Evolutionary conservation across 208 protist species (phyloP).

Genomic region (Blechomonas ayalai): DNA sequence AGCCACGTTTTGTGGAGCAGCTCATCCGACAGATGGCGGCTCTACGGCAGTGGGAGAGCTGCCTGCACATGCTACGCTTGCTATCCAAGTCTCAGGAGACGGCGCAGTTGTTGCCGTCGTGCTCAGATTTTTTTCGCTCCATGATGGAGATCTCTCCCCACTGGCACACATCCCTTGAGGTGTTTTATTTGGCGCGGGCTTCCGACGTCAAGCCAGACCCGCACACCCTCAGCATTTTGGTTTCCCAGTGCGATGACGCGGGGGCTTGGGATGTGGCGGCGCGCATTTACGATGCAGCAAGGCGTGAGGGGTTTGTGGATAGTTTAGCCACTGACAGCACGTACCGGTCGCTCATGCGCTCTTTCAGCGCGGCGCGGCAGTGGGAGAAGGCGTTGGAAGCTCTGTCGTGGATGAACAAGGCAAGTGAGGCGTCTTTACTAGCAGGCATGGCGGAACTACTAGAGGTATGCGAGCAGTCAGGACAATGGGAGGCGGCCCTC

Average conservation of each 20-base stretch:
- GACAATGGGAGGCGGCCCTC: constrained; percentile 74
- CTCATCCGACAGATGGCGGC: constrained; percentile 51
- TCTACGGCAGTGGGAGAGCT: constrained; percentile 58
- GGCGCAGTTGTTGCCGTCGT: constrained; percentile 44
- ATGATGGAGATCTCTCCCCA: constrained; percentile 53
- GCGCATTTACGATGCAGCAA: constrained; percentile 63
- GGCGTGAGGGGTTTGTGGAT: constrained; percentile 54
- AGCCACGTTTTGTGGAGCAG: constrained; percentile 39
- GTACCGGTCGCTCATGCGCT: constrained; percentile 67
- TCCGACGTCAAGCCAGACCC: constrained; percentile 53
- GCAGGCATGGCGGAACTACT: constrained; percentile 67
- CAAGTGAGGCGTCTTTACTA: constrained; percentile 55
- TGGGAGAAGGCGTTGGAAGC: constrained; percentile 82
- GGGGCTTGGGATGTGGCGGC: constrained; percentile 65
- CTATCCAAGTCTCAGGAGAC: constrained; percentile 57
- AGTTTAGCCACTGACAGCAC: constrained; percentile 38
- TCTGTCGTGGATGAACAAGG: constrained; percentile 79
- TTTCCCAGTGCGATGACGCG: constrained; percentile 58
- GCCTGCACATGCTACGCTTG: constrained; percentile 61
- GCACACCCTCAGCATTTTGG: constrained; percentile 39
- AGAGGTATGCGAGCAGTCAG: constrained; percentile 71
- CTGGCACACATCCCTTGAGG: constrained; percentile 45
- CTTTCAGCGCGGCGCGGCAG: constrained; percentile 58
- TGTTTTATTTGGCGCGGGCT: constrained; percentile 54
- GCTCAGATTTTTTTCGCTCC: constrained; percentile 46